A percentile compares a stretch with the other conserved stretches of the same genome.
phyloP scores from a whole-genome alignment of 2,329 filamentous ascomycete species.

The Microcyclosporella mali region DNA sequence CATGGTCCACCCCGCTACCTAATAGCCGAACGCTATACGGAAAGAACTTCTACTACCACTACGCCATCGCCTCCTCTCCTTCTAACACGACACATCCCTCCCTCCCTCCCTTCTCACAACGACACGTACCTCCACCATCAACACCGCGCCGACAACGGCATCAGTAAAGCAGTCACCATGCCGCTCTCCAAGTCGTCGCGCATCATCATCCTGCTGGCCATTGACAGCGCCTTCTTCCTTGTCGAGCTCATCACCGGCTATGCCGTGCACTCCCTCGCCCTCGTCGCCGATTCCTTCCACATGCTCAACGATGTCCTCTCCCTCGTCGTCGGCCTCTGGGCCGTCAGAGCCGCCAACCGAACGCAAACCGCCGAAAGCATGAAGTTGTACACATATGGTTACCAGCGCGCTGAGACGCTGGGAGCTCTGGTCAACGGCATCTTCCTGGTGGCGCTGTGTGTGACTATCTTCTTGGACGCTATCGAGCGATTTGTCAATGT shows the following conservation, averaged over 20 bases:
- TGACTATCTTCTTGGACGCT: constrained; percentile 94
- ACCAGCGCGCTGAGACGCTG: constrained; percentile 93
- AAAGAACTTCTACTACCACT: too few relatives aligned
- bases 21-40: too few relatives aligned
- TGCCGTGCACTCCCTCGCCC: constrained; percentile 79
- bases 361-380: constrained; percentile 43
- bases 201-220: constrained; percentile 86
- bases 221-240: constrained; percentile 85
- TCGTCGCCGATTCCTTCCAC: constrained; percentile 96
- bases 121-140: not conserved
- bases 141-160: not conserved
- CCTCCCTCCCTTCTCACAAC: too few relatives aligned
- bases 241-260: constrained; percentile 83
- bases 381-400: constrained; percentile 93
- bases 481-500: constrained; percentile 87
- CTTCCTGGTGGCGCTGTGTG: constrained; percentile 90
- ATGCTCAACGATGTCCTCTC: constrained; percentile 99
- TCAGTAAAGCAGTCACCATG: constrained; percentile 53
- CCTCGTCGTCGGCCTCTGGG: constrained; percentile 86
- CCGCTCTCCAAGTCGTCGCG: constrained; percentile 85
- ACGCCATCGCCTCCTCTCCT: too few relatives aligned
- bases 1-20: too few relatives aligned
- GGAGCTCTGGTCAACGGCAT: constrained; percentile 96
- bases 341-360: constrained; percentile 79
- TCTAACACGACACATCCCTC: too few relatives aligned